These are phyloP conservation scores for Pyricularia sp. DNA, from an alignment of 2,329 filamentous ascomycete genomes.

Conservation along the genomic window DNA sequence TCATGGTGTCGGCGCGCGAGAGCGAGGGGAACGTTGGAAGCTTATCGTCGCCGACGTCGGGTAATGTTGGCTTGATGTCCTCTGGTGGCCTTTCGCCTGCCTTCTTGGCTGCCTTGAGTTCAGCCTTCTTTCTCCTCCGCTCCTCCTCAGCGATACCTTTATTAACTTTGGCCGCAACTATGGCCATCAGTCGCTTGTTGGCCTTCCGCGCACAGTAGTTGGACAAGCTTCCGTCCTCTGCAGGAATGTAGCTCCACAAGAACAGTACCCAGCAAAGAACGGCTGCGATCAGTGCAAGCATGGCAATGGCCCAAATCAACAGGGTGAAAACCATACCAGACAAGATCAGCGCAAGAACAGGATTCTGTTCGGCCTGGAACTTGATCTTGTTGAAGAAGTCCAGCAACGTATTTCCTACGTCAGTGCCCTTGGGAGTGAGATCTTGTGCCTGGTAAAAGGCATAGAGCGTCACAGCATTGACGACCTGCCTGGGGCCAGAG, in stretches of 20 bases:
- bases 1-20: slow-evolving; percentile 48
- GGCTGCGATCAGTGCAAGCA: slow-evolving; percentile 65
- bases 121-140: slow-evolving; percentile 43
- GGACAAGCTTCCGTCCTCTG: slow-evolving; percentile 67
- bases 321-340: slow-evolving; percentile 90
- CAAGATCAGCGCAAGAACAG: slow-evolving; percentile 72
- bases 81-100: slow-evolving; percentile 40
- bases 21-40: slow-evolving; percentile 50
- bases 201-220: slow-evolving; percentile 90
- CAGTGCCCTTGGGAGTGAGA: slow-evolving; percentile 16
- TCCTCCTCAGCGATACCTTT: slow-evolving; percentile 78
- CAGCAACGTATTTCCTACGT: slow-evolving; percentile 53
- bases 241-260: slow-evolving; percentile 85
- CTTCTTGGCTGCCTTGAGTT: slow-evolving; percentile 40
- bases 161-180: slow-evolving; percentile 80
- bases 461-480: slow-evolving; percentile 85
- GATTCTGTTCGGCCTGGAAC: slow-evolving; percentile 61
- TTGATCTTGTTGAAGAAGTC: slow-evolving; percentile 81
- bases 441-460: slow-evolving; percentile 55
- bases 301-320: slow-evolving; percentile 77
- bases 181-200: slow-evolving; percentile 72
- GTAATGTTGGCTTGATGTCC: slow-evolving; percentile 58
- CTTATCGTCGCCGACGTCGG: slow-evolving; percentile 39
- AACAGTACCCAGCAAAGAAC: slow-evolving; percentile 77
- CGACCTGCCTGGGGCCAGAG: slow-evolving; percentile 81